Conservation (phyloP, 371 early-diverging fungal genomes). For the Mucor plumbeus region DNA sequence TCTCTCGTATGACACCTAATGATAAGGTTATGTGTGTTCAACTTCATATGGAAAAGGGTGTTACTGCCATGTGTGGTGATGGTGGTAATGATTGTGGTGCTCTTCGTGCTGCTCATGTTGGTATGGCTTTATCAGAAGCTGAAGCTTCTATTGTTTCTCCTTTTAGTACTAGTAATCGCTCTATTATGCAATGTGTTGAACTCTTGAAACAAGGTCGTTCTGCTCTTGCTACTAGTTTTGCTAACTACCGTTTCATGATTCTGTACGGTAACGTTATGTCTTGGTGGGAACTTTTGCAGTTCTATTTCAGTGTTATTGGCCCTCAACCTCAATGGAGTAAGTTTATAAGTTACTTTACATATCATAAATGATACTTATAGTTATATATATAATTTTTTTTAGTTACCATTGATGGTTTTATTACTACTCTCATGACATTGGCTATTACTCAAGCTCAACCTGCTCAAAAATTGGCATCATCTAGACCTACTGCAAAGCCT, state of each 20-base stretch:
- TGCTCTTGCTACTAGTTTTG: slow-evolving; percentile 76
- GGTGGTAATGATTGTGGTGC: slow-evolving; percentile 97
- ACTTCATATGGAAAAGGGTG: slow-evolving; percentile 73
- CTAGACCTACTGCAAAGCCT: slow-evolving; percentile 80
- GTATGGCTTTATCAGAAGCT: slow-evolving; percentile 83
- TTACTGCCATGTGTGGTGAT: slow-evolving; percentile 94
- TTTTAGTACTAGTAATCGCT: slow-evolving; percentile 71
- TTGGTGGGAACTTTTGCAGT: slow-evolving; percentile 68
- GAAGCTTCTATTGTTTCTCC: slow-evolving; percentile 85
- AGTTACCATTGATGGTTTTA: slow-evolving; percentile 53
- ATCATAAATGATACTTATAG: too few species aligned
- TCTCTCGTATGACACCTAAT: slow-evolving; percentile 81
- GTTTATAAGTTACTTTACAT: slow-evolving; percentile 21
- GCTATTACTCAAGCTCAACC: slow-evolving; percentile 75
- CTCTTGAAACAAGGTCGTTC: slow-evolving; percentile 77
- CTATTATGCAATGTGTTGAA: slow-evolving; percentile 74
- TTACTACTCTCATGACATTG: slow-evolving; percentile 68
- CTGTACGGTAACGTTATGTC: slow-evolving; percentile 82
- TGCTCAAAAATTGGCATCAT: slow-evolving; percentile 57
- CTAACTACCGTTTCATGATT: slow-evolving; percentile 81
- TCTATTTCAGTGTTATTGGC: slow-evolving; percentile 69
- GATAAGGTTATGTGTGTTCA: slow-evolving; percentile 77
- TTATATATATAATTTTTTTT: too few species aligned
- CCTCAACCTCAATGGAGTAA: slow-evolving; percentile 71
- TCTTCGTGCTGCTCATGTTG: slow-evolving; percentile 88